Base-by-base conservation (phyloP, 2,329 filamentous ascomycete species). In the Fusarium bactridioides region DNA sequence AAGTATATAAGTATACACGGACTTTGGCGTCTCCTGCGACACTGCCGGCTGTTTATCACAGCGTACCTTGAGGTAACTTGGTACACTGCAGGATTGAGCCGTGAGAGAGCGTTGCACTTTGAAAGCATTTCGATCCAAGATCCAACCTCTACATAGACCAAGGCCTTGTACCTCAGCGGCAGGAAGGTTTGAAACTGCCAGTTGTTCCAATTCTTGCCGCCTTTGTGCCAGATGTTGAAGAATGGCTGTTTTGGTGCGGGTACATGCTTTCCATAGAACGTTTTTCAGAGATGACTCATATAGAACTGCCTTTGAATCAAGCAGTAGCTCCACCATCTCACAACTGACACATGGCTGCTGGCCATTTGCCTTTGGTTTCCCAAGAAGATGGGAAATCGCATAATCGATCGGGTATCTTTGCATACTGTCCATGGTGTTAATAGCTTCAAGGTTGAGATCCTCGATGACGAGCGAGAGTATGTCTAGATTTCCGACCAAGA, bases 21-120 rank as follows among this genome's bases (percentile, higher is more conserved):
- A 45, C 8, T 3, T 31, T 3, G 13, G 4, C 1, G n/a, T 25
- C 7, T 33, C 2, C 33, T 27, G 7, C 23, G 2, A 54, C 0
- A 9, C 19, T 1, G 16, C 12, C n/a, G 10, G 1, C 0, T 1
- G 11, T 25, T 11, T 0, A 0, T 45, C 29, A 16, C 2, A 11
- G 16, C 12, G 18, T 4, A 27, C 29, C 23, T n/a, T n/a, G 0
- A 56, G 7, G 9, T 56, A 23, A 3, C 3, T 45, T 3, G 54
- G 54, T 13, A 56, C 29, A 25, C 0, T 0, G n/a, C 7, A 56
- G 5, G 18, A n/a, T 13, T 0, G 29, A 44, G 38, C 29, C 5
- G n/a, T 31, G 2, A 56, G 54, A 2, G 13, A 2, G 1, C 13
- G 0, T 18, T 56, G 54, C 3, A 45, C 38, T 2, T 35, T 16